Percentiles rank a stretch among this genome's conserved stretches.
Conservation (phyloP, 331 rosid species). For the Acacia pycnantha region DNA sequence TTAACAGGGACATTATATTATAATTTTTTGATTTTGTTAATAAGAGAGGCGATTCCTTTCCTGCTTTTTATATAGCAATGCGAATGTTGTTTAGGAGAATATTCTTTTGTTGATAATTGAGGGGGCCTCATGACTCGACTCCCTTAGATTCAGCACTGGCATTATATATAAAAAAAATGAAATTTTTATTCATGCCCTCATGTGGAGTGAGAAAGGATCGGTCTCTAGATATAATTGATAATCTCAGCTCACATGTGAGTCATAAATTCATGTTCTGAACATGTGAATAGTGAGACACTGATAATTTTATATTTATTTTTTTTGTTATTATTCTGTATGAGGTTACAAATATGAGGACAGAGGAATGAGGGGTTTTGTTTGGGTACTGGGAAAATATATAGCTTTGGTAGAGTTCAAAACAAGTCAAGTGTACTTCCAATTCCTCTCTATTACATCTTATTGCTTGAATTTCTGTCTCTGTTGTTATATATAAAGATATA, state of each 20-base stretch:
- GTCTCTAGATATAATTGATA: not conserved
- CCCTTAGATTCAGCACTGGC: slow-evolving; percentile 2
- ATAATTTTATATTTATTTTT: not conserved
- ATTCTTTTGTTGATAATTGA: not conserved
- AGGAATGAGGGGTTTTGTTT: not conserved
- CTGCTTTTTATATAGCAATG: not conserved
- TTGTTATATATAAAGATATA: not conserved
- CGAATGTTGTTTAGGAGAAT: not conserved
- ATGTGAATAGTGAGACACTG: slow-evolving; percentile 5
- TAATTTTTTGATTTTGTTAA: not conserved
- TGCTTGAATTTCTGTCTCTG: not conserved
- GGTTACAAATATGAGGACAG: not conserved
- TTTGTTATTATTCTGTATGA: not conserved
- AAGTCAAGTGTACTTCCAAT: not conserved
- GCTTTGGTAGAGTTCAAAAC: slow-evolving; percentile 1
- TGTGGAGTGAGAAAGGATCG: slow-evolving; percentile 4
- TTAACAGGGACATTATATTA: not conserved
- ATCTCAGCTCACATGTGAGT: not conserved
- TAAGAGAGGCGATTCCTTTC: not conserved
- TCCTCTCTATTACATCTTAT: not conserved
- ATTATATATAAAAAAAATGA: not conserved
- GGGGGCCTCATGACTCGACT: not conserved
- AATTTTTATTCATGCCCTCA: slow-evolving; percentile 11
- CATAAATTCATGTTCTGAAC: not conserved
- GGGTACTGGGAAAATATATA: not conserved